phyloP scores from a whole-genome alignment of 805 yeast species.

The Peterozyma xylosa region DNA sequence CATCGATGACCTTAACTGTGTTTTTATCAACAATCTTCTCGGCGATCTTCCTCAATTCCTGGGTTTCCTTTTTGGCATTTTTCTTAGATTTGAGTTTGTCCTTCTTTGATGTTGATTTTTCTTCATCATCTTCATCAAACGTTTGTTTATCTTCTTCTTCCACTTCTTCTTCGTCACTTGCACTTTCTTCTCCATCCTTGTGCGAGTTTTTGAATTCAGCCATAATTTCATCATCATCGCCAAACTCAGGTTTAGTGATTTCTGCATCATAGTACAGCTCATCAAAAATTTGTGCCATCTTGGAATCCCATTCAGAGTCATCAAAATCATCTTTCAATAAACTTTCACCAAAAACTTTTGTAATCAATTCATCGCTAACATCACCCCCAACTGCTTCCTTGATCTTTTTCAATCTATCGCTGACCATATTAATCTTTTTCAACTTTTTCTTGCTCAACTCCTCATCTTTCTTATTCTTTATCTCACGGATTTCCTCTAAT shows the following conservation, averaged over 20 bases:
- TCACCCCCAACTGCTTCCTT: conserved; percentile 64
- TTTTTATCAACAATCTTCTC: conserved; percentile 74
- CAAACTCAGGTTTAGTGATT: conserved; percentile 55
- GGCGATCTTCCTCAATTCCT: conserved; percentile 57
- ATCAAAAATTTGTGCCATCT: conserved; percentile 78
- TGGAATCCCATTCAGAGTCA: conserved; percentile 83
- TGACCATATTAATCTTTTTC: conserved; percentile 66
- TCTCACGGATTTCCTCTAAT: conserved; percentile 43
- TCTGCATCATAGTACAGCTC: conserved; percentile 69
- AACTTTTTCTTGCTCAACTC: conserved; percentile 66
- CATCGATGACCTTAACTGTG: conserved; percentile 56
- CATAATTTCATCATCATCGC: conserved; percentile 50
- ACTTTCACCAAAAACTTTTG: conserved; percentile 63
- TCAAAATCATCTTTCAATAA: conserved; percentile 84
- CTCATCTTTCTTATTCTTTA: conserved; percentile 47
- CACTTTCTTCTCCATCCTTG: conserved; percentile 10
- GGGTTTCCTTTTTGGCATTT: conserved; percentile 53
- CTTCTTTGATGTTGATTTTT: conserved; percentile 39
- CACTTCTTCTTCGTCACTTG: conserved; percentile 9
- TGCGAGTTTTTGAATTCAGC: conserved; percentile 22
- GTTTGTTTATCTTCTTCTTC: conserved; percentile 12
- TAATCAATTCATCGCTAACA: conserved; percentile 49
- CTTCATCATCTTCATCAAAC: conserved; percentile 17
- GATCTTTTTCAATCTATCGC: conserved; percentile 61
- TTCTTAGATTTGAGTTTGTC: conserved; percentile 47